Percentiles rank a stretch among this genome's conserved stretches.
phyloP scores from a whole-genome alignment of 805 yeast species.

The Cyberlindnera mrakii region DNA sequence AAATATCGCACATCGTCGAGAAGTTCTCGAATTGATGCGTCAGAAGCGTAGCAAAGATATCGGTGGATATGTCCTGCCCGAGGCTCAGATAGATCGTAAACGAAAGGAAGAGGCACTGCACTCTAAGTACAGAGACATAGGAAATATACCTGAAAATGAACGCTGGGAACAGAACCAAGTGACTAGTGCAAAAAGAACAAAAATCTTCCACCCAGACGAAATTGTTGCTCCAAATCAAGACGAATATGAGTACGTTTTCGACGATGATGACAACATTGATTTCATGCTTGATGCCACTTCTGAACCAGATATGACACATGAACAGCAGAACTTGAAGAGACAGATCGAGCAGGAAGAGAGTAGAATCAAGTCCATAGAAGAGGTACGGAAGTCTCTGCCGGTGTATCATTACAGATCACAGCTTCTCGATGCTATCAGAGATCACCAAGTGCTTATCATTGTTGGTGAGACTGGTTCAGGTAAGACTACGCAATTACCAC shows the following conservation, averaged over 20 bases:
- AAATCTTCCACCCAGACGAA: constrained; percentile 32
- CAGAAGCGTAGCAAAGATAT: constrained; percentile 30
- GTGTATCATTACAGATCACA: constrained; percentile 59
- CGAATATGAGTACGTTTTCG: constrained; percentile 74
- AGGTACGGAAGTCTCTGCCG: constrained; percentile 64
- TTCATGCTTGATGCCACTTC: constrained; percentile 36
- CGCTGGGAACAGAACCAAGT: constrained; percentile 20
- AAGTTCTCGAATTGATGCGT: constrained; percentile 38
- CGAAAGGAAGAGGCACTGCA: constrained; percentile 48
- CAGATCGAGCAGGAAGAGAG: constrained; percentile 26
- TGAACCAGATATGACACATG: constrained; percentile 20
- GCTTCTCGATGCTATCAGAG: constrained; percentile 51
- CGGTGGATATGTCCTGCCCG: constrained; percentile 47
- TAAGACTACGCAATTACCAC: constrained; percentile 91
- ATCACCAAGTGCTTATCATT: constrained; percentile 63
- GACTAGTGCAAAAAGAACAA: constrained; percentile 12
- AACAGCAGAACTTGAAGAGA: constrained; percentile 31
- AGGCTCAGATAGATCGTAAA: constrained; percentile 50
- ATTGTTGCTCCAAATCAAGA: constrained; percentile 35
- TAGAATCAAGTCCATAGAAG: constrained; percentile 24
- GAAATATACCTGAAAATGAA: constrained; percentile 19
- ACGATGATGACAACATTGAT: constrained; percentile 54
- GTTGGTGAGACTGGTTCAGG: constrained; percentile 94
- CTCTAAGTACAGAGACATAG: constrained; percentile 34
- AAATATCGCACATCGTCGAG: constrained; percentile 47